Evolutionary conservation across 257 asterid genomes (phyloP).

Genomic region (Fraxinus excelsior): DNA sequence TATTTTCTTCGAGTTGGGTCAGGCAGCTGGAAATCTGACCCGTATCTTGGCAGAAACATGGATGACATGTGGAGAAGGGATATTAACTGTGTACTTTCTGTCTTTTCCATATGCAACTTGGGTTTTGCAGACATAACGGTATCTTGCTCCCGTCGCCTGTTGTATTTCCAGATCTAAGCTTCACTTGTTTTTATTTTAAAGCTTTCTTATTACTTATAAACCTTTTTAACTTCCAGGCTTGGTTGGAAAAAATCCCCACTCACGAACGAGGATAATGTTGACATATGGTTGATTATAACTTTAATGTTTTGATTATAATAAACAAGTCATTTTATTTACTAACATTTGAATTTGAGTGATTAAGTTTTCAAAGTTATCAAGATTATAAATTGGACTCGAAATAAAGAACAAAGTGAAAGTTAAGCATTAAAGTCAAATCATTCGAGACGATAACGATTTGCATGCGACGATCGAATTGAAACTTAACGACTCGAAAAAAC

Average conservation of each 20-base stretch:
- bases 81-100: not conserved
- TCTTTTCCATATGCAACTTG: not conserved
- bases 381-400: too few species aligned
- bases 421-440: too few species aligned
- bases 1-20: slow-evolving; percentile 27
- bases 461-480: too few species aligned
- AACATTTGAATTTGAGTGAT: too few species aligned
- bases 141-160: slow-evolving; percentile 3
- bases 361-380: too few species aligned
- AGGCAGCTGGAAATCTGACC: slow-evolving; percentile 31
- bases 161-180: slow-evolving; percentile 27
- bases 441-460: too few species aligned
- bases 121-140: slow-evolving; percentile 19
- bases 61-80: slow-evolving; percentile 23
- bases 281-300: too few species aligned
- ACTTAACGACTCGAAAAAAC: too few species aligned
- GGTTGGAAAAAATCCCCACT: not conserved
- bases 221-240: not conserved
- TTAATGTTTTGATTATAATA: too few species aligned
- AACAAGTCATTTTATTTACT: too few species aligned
- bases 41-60: slow-evolving; percentile 49
- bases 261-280: slow-evolving; percentile 27
- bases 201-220: not conserved
- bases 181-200: not conserved
- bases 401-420: too few species aligned